Percentiles rank a stretch among this genome's conserved stretches.
These are phyloP conservation scores for Malus hybrid DNA, from an alignment of 331 rosid species.

Conservation along the genomic window DNA sequence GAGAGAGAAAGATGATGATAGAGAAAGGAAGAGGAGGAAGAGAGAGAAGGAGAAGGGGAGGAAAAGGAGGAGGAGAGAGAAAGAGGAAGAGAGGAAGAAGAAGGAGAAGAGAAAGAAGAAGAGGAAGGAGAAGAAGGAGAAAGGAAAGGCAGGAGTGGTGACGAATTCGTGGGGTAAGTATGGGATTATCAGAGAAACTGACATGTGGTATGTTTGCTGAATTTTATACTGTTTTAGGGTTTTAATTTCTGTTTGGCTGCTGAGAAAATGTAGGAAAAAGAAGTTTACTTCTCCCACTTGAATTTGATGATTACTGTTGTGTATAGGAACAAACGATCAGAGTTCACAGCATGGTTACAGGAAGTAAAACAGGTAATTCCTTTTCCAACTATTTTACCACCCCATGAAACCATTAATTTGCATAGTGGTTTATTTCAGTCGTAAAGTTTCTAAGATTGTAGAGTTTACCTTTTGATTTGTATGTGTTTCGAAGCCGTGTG, in stretches of 20 bases:
- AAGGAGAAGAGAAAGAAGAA: constrained; percentile 26
- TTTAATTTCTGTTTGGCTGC: constrained; percentile 12
- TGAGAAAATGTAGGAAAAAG: constrained; percentile 8
- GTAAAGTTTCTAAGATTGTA: neutral
- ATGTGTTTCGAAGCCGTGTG: neutral
- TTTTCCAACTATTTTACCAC: constrained; percentile 12
- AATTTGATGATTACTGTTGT: constrained; percentile 17
- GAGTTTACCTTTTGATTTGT: neutral
- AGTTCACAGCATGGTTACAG: constrained; percentile 93
- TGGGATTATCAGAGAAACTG: constrained; percentile 88
- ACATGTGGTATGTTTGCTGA: constrained; percentile 63
- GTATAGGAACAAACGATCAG: constrained; percentile 87
- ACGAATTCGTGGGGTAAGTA: constrained; percentile 86
- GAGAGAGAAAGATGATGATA: constrained; percentile 29
- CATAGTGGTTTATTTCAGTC: neutral
- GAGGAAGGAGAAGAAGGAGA: constrained; percentile 57
- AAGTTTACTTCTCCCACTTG: neutral
- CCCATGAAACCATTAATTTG: neutral
- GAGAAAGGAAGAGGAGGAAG: constrained; percentile 30
- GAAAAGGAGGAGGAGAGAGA: constrained; percentile 21
- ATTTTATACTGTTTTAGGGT: neutral
- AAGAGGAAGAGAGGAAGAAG: constrained; percentile 31
- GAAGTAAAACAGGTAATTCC: constrained; percentile 80
- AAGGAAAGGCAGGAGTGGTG: constrained; percentile 77
- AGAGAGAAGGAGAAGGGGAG: constrained; percentile 19